A percentile compares a stretch with the other conserved stretches of the same genome.
phyloP scores from a whole-genome alignment of 1,284 basidiomycete genomes.

The Sparassis latifolia region DNA sequence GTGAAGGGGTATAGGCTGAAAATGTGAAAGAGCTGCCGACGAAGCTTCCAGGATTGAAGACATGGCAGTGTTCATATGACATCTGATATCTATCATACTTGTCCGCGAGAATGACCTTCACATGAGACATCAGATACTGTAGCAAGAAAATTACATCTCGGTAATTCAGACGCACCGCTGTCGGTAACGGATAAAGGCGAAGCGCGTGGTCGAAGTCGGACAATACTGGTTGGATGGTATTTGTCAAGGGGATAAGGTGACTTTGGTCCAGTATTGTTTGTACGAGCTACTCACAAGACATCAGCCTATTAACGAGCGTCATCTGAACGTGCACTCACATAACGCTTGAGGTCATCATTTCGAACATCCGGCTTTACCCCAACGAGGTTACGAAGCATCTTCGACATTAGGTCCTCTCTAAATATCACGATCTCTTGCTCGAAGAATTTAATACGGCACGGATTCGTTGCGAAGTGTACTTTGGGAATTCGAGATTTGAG shows the following conservation, averaged over 20 bases:
- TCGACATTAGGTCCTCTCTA: conserved; percentile 89
- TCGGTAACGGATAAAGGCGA: conserved; percentile 92
- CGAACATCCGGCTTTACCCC: conserved; percentile 74
- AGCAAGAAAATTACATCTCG: too few relatives aligned
- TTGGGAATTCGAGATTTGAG: conserved; percentile 71
- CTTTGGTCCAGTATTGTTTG: conserved; percentile 91
- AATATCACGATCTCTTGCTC: conserved; percentile 95
- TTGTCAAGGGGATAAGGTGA: conserved; percentile 83
- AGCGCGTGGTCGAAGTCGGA: conserved; percentile 92
- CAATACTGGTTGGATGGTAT: conserved; percentile 80
- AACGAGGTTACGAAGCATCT: conserved; percentile 89
- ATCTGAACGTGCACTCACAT: conserved; percentile 45
- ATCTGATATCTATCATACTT: conserved; percentile 95
- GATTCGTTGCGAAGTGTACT: conserved; percentile 83
- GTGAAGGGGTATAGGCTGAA: conserved; percentile 83
- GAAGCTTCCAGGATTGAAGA: conserved; percentile 95
- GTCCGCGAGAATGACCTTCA: conserved; percentile 90
- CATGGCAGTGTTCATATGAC: conserved; percentile 97
- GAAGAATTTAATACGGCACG: conserved; percentile 93
- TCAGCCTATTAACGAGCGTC: background rate
- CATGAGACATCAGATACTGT: background rate
- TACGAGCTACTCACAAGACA: conserved; percentile 58
- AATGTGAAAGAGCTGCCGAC: conserved; percentile 75
- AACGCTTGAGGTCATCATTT: conserved; percentile 80
- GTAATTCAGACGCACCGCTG: conserved; percentile 52